Evolutionary conservation across 495 filamentous ascomycete species (phyloP), one percentile per base, ranked within the genome.

Genomic region (Neurospora cerealis): DNA sequence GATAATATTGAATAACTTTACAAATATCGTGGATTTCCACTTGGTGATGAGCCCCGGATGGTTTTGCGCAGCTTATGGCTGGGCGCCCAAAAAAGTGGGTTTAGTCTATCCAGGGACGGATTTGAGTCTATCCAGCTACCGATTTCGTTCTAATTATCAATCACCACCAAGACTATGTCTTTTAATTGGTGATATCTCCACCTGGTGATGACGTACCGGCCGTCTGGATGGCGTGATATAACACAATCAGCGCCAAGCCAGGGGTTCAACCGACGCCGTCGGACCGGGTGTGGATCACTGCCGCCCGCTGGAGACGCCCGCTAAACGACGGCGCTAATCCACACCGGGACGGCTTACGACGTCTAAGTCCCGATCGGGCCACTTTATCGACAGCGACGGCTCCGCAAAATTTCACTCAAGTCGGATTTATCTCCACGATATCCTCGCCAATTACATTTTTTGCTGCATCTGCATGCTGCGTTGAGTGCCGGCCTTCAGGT

Each of bases 151-250:
- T n/a, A n/a, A n/a, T n/a, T n/a, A 8, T 4, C 19, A 4, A 46
- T 46, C 19, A 54, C 21, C 46, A 54, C 9, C 46, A 28, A 28
- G 5, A 28, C 9, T 1, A 0, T 54, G 4, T 13, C 2, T 15
- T 54, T 10, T 54, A 0, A 4, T 28, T 3, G 21, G 7, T 0
- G 19, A 48, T 11, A 48, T 24, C 46, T 9, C 21, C 46, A 24
- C n/a, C 19, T 21, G 44, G n/a, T 28, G 21, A 28, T 54, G 46
- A 28, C 28, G 46, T 54, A 28, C 6, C 24, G 48, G 48, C 48
- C 48, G 48, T 28, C 24, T 32, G 24, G 36, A 74, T 74, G 73
- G 48, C 73, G 73, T 71, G 73, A 71, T 71, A 74, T 74, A 71
- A 66, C 73, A 71, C 73, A 71, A 74, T 74, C 70, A 34, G 28